Base-by-base conservation (phyloP, 108 stramenopile species). In the Schizochytrium sp. region DNA sequence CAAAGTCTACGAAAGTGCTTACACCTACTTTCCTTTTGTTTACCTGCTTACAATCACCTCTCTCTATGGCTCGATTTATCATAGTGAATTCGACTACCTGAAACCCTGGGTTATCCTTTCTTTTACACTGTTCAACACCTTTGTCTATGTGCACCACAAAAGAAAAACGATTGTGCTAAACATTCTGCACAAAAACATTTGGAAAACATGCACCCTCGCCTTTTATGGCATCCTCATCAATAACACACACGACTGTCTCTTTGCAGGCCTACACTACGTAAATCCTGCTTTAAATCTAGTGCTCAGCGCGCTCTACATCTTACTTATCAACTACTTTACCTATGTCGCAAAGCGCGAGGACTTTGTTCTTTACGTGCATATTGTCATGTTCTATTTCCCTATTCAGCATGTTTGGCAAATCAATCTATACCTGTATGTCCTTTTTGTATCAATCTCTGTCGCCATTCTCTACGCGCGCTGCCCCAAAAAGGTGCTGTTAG, bases 11-110 rank as follows among this genome's bases (percentile, higher is more conserved):
- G 40, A 12, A 42, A 64, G 61, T 17, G 61, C 61, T 7, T 64
- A 64, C 61, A 64, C 61, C 40, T 64, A 64, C 61, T 42, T 64
- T 28, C 61, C 61, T 42, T 64, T 64, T 64, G 61, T 42, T 4
- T 64, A 64, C 15, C 61, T 64, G 10, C 61, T 64, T 4, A 17
- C 61, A 3, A 42, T 10, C 10, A 4, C 10, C 15, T 64, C 61
- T 3, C 40, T 17, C 61, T 64, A 64, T 64, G 61, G 61, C 40
- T 64, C 61, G 61, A 42, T 42, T 10, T 64, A 7, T 42, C 61
- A 64, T 10, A 3, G 5, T 28, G 15, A 10, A 3, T 10, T 41
- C 61, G 61, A 10, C 10, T 3, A 17, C 15, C 15, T 17, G 15
- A 17, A 12, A 17, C 61, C 61, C 15, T 64, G 4, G 40, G 61